A percentile compares a stretch with the other conserved stretches of the same genome.
Evolutionary conservation across 768 basidiomycete species (phyloP).

Genomic region (Xerocomus potaroensis): DNA sequence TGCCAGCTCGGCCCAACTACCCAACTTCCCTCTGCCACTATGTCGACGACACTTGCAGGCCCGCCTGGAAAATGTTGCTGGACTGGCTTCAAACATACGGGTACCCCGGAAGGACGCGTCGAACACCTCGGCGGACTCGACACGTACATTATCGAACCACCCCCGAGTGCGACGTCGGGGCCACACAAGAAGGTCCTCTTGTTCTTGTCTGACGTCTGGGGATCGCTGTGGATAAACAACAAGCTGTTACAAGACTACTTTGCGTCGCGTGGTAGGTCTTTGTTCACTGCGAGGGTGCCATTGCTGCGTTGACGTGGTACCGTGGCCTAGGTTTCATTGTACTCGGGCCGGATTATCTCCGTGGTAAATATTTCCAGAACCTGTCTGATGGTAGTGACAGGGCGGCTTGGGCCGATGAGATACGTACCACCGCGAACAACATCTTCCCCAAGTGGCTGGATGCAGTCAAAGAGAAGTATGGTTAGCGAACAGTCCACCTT

Average conservation of each 20-base stretch:
- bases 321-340: constrained; percentile 62
- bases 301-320: no score
- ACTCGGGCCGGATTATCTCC: constrained; percentile 58
- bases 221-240: constrained; percentile 51
- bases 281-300: no score
- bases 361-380: constrained; percentile 41
- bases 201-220: constrained; percentile 53
- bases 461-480: constrained; percentile 45
- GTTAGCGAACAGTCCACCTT: constrained; percentile 22
- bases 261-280: constrained; percentile 28
- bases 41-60: constrained; percentile 36
- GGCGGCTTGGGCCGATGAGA: constrained; percentile 35
- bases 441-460: constrained; percentile 48
- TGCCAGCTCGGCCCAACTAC: no score
- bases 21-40: no score
- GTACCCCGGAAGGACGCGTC: constrained; percentile 41
- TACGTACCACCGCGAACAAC: constrained; percentile 31
- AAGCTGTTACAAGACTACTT: constrained; percentile 56
- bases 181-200: constrained; percentile 44
- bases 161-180: constrained; percentile 11
- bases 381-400: constrained; percentile 32
- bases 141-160: constrained; percentile 53
- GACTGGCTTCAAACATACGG: constrained; percentile 46
- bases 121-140: constrained; percentile 43
- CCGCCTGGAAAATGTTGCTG: constrained; percentile 45